Evolutionary conservation across 495 filamentous ascomycete genomes (phyloP).

Genomic region (Aspergillus carlsbadensis): DNA sequence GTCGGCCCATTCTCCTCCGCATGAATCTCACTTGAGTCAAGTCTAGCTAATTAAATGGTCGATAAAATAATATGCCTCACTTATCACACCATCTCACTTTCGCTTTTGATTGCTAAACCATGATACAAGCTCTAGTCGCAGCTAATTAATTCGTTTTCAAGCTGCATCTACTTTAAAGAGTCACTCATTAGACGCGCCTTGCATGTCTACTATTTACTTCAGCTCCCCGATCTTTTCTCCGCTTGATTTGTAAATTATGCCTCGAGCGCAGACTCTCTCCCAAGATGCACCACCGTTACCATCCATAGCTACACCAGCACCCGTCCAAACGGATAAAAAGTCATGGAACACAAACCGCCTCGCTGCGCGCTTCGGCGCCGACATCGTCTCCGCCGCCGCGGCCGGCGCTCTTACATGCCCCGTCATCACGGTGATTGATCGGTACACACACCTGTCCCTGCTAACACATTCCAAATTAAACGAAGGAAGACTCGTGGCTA

Average conservation of each 20-base stretch:
- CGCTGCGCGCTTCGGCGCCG: conserved; percentile 65
- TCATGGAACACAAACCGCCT: conserved; percentile 80
- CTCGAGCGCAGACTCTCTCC: conserved; percentile 23
- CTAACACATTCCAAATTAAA: too few relatives aligned
- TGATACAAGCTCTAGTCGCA: neutral
- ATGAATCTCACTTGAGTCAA: neutral
- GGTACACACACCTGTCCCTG: conserved; percentile 48
- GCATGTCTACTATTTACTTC: neutral
- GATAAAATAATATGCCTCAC: conserved; percentile 6
- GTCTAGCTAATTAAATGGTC: conserved; percentile 4
- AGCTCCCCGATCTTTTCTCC: neutral
- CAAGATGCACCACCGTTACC: conserved; percentile 23
- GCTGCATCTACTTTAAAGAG: neutral
- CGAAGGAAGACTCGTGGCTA: too few relatives aligned
- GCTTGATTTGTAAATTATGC: conserved; percentile 24
- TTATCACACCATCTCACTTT: neutral
- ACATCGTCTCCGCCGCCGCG: conserved; percentile 67
- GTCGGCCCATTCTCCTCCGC: conserved; percentile 6
- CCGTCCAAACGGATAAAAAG: neutral
- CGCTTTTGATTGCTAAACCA: neutral
- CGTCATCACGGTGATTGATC: conserved; percentile 86
- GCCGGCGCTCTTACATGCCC: conserved; percentile 86
- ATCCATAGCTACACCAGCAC: conserved; percentile 6
- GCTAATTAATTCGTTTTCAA: neutral
- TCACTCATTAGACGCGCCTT: neutral